A percentile compares a stretch with the other conserved stretches of the same genome.
Evolutionary conservation across 768 basidiomycete species (phyloP).

Genomic region (Exidia glandulosa): DNA sequence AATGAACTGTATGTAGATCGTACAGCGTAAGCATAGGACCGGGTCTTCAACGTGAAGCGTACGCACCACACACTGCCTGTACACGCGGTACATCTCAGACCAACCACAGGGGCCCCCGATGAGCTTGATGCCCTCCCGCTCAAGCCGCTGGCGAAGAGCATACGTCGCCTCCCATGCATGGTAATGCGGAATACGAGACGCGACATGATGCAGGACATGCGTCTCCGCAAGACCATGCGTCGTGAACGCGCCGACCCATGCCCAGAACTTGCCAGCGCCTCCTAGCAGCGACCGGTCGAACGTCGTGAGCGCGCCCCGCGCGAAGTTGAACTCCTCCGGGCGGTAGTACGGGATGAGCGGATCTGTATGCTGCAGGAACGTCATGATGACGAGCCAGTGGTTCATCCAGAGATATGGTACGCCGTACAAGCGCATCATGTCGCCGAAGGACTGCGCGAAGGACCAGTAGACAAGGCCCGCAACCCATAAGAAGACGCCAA

Average conservation of each 20-base stretch:
- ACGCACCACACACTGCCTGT: slow-evolving; percentile 2
- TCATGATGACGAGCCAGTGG: slow-evolving; percentile 29
- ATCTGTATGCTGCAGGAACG: slow-evolving; percentile 36
- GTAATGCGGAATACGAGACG: slow-evolving; percentile 31
- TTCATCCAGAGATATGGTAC: slow-evolving; percentile 30
- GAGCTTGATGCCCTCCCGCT: slow-evolving; percentile 1
- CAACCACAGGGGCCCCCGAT: not conserved
- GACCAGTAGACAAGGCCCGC: slow-evolving; percentile 20
- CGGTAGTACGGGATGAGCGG: slow-evolving; percentile 30
- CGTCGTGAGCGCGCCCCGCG: slow-evolving; percentile 31
- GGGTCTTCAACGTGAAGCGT: too few relatives aligned
- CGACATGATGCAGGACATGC: slow-evolving; percentile 29
- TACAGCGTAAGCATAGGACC: too few relatives aligned
- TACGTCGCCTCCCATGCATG: slow-evolving; percentile 22
- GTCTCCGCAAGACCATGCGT: slow-evolving; percentile 28
- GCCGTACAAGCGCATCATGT: slow-evolving; percentile 25
- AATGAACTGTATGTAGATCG: too few relatives aligned
- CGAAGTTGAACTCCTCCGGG: slow-evolving; percentile 28
- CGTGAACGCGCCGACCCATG: not conserved
- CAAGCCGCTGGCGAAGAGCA: slow-evolving; percentile 22
- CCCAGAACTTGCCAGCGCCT: slow-evolving; percentile 18
- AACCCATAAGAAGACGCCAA: slow-evolving; percentile 24
- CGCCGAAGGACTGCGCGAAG: slow-evolving; percentile 19
- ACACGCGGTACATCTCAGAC: not conserved
- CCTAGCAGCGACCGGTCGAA: slow-evolving; percentile 22